phyloP scores from a whole-genome alignment of 2,329 filamentous ascomycete genomes.

The Sphaceloma murrayae region DNA sequence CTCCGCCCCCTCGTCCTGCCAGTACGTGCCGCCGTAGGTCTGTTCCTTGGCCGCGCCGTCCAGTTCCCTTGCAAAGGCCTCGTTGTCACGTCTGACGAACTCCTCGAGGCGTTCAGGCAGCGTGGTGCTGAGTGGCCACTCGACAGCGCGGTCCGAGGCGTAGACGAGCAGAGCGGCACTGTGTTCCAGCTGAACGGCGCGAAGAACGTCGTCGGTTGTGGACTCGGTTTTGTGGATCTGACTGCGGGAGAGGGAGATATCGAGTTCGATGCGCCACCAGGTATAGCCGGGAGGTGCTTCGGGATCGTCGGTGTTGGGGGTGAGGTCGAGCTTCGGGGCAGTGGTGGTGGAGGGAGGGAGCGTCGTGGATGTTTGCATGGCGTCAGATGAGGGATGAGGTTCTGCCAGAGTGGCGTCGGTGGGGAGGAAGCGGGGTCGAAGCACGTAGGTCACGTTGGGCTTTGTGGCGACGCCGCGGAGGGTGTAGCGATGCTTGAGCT shows the following conservation, averaged over 20 bases:
- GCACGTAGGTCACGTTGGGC: constrained; percentile 48
- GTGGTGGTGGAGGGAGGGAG: constrained; percentile 23
- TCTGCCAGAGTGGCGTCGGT: constrained; percentile 20
- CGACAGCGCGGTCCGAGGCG: constrained; percentile 39
- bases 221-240: constrained; percentile 26
- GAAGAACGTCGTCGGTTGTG: constrained; percentile 45
- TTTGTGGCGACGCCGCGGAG: constrained; percentile 51
- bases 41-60: constrained; percentile 1
- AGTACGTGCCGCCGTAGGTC: constrained; percentile 14
- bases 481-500: constrained; percentile 42
- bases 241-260: constrained; percentile 34
- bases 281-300: constrained; percentile 34
- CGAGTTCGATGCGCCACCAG: constrained; percentile 50
- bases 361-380: constrained; percentile 17
- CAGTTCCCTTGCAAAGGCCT: constrained; percentile 21
- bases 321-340: constrained; percentile 19
- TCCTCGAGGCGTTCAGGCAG: constrained; percentile 16
- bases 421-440: constrained; percentile 30
- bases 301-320: constrained; percentile 22
- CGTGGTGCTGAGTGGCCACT: constrained; percentile 6
- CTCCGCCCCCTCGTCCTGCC: constrained; percentile 9
- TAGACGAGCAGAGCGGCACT: constrained; percentile 49
- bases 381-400: too few species aligned
- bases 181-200: constrained; percentile 42
- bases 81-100: constrained; percentile 19